Evolutionary conservation across 2,329 filamentous ascomycete genomes (phyloP), one percentile per base, ranked within the genome.

Genomic region (Simplicillium sp.): DNA sequence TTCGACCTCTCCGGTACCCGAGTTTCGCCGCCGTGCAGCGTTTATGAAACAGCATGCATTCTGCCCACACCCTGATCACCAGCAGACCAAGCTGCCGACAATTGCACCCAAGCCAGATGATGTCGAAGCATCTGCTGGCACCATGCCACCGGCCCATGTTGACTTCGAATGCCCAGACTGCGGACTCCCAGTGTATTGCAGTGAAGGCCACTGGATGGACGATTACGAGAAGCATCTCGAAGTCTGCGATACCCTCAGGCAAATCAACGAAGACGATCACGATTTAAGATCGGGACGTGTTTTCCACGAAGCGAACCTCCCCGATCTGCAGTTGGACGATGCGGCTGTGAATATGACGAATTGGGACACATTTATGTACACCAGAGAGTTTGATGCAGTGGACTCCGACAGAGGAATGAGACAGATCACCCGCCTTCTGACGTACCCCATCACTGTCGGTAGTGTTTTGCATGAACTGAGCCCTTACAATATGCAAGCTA

Each of bases 261-360:
- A 97, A 64, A 90, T 95, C 64, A 98, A 98, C 52, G 92, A 98
- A 65, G 92, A 98, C 56, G 92, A 98, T 52, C 94, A 98, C 57
- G 92, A 98, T 60, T 65, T 98, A 50, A 75, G 84, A 38, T 95
- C 87, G 14, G 92, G 92, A 3, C 77, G 92, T 20, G 84, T 87
- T 61, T 98, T 98, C 62, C 82, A 85, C 12, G 94, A 98, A 61
- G 97, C 94, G 55, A 80, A 89, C 46, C 94, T 95, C 56, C 88
- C 92, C 0, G 86, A 84, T 12, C 73, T 82, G 41, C 89, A 96
- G 65, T 80, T 96, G 59, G 89, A 96, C 49, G 90, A 96, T 59
- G 86, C 88, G 29, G 73, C 92, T 49, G 79, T 96, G 50, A 98
- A 98, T 64, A 89, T 98, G 84, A 94, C 84, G 34, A 98, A 94